phyloP scores from a whole-genome alignment of 2,329 filamentous ascomycete species.

The Bipolaris oryzae region DNA sequence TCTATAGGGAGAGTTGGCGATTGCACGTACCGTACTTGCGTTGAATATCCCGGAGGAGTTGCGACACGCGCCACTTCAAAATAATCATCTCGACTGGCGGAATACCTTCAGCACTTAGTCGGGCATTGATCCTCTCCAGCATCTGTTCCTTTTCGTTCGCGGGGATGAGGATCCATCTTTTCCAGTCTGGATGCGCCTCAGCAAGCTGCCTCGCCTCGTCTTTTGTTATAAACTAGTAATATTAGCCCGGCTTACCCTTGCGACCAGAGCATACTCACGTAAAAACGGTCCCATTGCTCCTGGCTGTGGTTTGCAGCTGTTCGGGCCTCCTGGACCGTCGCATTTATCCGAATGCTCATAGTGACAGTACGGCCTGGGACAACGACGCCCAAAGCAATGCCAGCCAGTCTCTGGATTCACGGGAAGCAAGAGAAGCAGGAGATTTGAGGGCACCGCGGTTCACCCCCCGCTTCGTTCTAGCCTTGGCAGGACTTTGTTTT shows the following conservation, averaged over 20 bases:
- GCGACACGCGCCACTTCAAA: slow-evolving; percentile 47
- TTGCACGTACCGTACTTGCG: slow-evolving; percentile 46
- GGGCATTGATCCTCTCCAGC: slow-evolving; percentile 44
- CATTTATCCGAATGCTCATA: slow-evolving; percentile 49
- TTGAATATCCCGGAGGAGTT: slow-evolving; percentile 45
- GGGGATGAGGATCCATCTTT: slow-evolving; percentile 47
- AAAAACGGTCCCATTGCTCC: slow-evolving; percentile 48
- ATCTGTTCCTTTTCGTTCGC: slow-evolving; percentile 46
- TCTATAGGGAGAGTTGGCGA: slow-evolving; percentile 26
- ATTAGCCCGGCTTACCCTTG: slow-evolving; percentile 31
- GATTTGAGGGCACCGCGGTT: slow-evolving; percentile 47
- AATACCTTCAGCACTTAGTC: slow-evolving; percentile 44
- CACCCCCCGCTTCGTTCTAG: slow-evolving; percentile 46
- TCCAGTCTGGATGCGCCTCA: slow-evolving; percentile 46
- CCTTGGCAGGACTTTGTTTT: slow-evolving; percentile 48
- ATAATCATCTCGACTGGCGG: slow-evolving; percentile 47
- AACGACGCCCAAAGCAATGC: slow-evolving; percentile 29
- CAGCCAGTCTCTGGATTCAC: slow-evolving; percentile 37
- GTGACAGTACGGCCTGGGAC: slow-evolving; percentile 27
- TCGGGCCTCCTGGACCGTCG: slow-evolving; percentile 45
- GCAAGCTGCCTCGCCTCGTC: slow-evolving; percentile 46
- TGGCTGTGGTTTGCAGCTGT: slow-evolving; percentile 44
- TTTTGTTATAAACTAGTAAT: slow-evolving; percentile 45
- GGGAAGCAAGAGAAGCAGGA: slow-evolving; percentile 43
- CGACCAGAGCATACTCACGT: slow-evolving; percentile 36